Percentiles rank a stretch among this genome's conserved stretches.
phyloP scores from a whole-genome alignment of 306 rosid genomes.

The Ormosia semicastrata region DNA sequence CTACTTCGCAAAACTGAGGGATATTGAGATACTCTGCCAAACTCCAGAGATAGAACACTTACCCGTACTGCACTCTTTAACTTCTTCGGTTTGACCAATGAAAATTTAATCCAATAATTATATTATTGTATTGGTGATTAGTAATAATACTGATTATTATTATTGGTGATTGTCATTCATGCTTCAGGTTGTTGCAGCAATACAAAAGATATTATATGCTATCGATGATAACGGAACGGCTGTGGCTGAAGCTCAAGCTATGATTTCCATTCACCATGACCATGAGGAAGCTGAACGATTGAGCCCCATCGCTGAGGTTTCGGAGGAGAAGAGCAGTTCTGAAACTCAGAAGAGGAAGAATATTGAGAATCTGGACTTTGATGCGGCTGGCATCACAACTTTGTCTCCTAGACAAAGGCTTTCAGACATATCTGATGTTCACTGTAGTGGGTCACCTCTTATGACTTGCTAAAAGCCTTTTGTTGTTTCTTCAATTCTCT shows the following conservation, averaged over 20 bases:
- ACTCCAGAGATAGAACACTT: constrained; percentile 68
- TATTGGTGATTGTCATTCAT: not conserved
- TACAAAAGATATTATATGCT: constrained; percentile 86
- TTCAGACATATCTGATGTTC: constrained; percentile 81
- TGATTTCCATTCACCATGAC: constrained; percentile 43
- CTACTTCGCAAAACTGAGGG: constrained; percentile 86
- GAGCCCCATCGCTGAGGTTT: constrained; percentile 85
- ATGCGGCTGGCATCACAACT: constrained; percentile 50
- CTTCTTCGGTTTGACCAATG: not conserved
- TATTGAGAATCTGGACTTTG: constrained; percentile 64
- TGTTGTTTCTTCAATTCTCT: not conserved
- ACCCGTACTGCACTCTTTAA: constrained; percentile 42
- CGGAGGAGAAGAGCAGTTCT: constrained; percentile 61
- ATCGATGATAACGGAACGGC: constrained; percentile 70
- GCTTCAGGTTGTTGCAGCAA: constrained; percentile 73
- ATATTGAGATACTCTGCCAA: constrained; percentile 90
- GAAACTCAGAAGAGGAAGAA: constrained; percentile 81
- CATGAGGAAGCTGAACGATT: constrained; percentile 41
- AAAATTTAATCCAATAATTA: not conserved
- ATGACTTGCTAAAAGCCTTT: not conserved
- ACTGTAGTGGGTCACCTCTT: constrained; percentile 68
- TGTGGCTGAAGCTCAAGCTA: constrained; percentile 87
- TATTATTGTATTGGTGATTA: too few relatives aligned
- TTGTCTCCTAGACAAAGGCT: constrained; percentile 86
- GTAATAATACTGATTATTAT: not conserved